Evolutionary conservation across 371 early-diverging fungal species (phyloP), one percentile per base, ranked within the genome.

Genomic region (Coemansia sp.): DNA sequence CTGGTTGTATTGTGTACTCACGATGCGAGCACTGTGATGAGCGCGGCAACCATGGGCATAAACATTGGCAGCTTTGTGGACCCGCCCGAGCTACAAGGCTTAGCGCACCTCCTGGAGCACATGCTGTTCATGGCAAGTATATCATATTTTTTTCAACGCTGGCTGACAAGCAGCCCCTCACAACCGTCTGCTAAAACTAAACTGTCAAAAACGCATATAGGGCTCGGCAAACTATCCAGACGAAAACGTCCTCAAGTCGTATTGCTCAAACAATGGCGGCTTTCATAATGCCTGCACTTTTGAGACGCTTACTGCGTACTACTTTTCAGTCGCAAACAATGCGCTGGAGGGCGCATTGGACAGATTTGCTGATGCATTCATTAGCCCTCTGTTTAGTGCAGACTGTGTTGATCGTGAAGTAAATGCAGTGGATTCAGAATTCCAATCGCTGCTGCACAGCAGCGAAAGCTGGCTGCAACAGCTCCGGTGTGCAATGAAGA

Each of bases 71-170:
- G 84, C 62, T 67, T 88, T 13, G 81, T 82, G 51, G 89, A 90
- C 65, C 93, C 93, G 80, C 69, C 81, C 38, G 84, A 87, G 42
- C 79, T 90, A 31, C 91, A 85, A 57, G 99, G 99, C 0, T 80
- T 99, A 55, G 97, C 99, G 9, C 99, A 99, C 78, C 98, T 99
- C 65, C 89, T 93, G 63, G 99, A 99, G 74, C 99, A 99, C 77
- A 78, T 99, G 77, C 80, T 96, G 26, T 95, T 93, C 77, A 90
- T 94, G 94, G 78, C 70, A 77, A 13, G 75, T 60, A 32, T 16
- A 10, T n/a, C 1, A 20, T 52, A 5, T 7, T 34, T 9, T 50
- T 11, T 3, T 11, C 34, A 4, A 13, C 30, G 3, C 11, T 31
- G 31, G 7, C 34, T 5, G 2, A 4, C 3, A 13, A 50, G 20